Conservation (phyloP, 2,329 filamentous ascomycete species). For the Fusarium austroafricanum region DNA sequence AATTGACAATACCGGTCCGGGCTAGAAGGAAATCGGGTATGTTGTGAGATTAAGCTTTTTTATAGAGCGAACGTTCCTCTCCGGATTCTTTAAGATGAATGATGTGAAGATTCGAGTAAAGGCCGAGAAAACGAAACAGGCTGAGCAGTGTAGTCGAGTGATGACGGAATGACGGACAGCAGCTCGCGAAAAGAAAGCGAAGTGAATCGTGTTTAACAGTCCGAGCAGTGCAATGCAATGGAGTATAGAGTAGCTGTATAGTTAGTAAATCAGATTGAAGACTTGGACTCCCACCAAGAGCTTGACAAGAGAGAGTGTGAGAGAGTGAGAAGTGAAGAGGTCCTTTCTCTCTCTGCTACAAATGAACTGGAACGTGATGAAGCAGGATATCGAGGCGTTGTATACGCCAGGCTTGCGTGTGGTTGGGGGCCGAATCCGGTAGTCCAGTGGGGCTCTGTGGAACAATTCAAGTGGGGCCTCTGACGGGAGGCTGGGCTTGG, state of each 20-base stretch:
- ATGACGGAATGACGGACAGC: constrained; percentile 28
- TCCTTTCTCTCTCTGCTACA: constrained; percentile 31
- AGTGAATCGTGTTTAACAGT: constrained; percentile 6
- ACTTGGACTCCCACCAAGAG: constrained; percentile 9
- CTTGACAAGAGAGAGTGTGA: constrained; percentile 25
- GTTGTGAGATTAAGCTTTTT: constrained; percentile 31
- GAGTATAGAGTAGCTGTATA: constrained; percentile 9
- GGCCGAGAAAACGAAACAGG: constrained; percentile 8
- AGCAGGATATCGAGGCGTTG: constrained; percentile 43
- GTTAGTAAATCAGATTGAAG: constrained; percentile 28
- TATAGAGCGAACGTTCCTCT: constrained; percentile 8
- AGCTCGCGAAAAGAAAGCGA: constrained; percentile 11
- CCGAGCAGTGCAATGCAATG: not conserved
- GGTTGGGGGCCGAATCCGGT: constrained; percentile 48
- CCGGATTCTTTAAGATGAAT: not conserved
- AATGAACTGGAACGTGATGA: constrained; percentile 22
- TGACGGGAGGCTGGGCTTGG: constrained; percentile 46
- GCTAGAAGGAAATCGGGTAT: constrained; percentile 11
- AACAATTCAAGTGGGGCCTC: constrained; percentile 24
- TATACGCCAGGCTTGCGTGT: constrained; percentile 47
- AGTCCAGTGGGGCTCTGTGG: constrained; percentile 40
- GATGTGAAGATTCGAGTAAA: constrained; percentile 7
- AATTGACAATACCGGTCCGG: constrained; percentile 16
- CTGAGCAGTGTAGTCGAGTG: constrained; percentile 5
- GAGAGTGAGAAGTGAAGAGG: constrained; percentile 24